Conservation (phyloP, 371 early-diverging fungal species). For the Zancudomyces culisetae region DNA sequence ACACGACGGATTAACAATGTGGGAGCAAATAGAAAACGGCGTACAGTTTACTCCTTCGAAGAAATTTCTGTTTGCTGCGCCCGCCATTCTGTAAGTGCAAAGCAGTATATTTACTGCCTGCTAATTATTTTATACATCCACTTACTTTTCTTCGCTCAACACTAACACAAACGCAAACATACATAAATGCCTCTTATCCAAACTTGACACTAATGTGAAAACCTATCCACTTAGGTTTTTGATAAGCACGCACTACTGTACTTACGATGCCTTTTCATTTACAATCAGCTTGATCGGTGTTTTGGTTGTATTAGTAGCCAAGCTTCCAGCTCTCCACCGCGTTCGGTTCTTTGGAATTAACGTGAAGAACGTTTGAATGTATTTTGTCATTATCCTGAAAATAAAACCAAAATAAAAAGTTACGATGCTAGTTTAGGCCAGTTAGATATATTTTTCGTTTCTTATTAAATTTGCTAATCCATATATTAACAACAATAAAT, state of each 20-base stretch:
- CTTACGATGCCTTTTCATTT: conserved; percentile 75
- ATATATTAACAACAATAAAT: too few species aligned
- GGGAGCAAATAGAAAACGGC: conserved; percentile 97
- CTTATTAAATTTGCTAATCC: too few species aligned
- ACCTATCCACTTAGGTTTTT: conserved; percentile 78
- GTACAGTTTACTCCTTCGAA: conserved; percentile 92
- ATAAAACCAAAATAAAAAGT: too few species aligned
- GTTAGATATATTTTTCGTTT: too few species aligned
- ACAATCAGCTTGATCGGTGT: conserved; percentile 65
- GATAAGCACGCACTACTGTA: conserved; percentile 83
- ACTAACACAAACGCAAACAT: background rate
- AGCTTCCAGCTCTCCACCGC: conserved; percentile 84
- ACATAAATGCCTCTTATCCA: too few species aligned
- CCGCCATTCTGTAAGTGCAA: conserved; percentile 68
- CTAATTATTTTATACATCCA: background rate
- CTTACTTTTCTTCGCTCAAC: background rate
- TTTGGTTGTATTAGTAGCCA: conserved; percentile 68
- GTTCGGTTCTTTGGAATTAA: conserved; percentile 93
- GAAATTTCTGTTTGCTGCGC: conserved; percentile 83
- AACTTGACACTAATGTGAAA: too few species aligned
- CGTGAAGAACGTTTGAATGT: conserved; percentile 28
- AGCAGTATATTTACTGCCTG: too few species aligned
- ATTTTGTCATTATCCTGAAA: too few species aligned
- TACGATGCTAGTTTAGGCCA: too few species aligned
- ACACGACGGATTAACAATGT: conserved; percentile 81